phyloP scores from a whole-genome alignment of 345 rosid species.

The Murraya paniculata region DNA sequence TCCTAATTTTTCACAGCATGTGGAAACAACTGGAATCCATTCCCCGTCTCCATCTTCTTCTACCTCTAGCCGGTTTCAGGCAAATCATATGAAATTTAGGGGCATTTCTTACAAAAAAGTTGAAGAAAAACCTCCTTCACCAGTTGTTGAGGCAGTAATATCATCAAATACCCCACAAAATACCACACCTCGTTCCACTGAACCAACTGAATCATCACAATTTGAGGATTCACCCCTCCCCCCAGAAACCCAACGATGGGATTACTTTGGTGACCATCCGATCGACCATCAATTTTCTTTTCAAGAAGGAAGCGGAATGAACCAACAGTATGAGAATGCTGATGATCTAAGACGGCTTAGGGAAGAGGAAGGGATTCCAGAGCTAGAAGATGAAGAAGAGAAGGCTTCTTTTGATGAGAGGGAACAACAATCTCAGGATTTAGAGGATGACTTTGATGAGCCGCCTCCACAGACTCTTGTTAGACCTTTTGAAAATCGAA shows the following conservation, averaged over 20 bases:
- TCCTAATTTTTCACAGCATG: constrained; percentile 54
- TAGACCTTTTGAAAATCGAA: constrained; percentile 71
- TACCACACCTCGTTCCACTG: constrained; percentile 36
- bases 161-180: constrained; percentile 52
- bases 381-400: constrained; percentile 66
- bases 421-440: constrained; percentile 59
- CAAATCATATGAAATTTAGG: constrained; percentile 63
- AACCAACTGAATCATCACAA: constrained; percentile 44
- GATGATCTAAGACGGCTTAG: constrained; percentile 46
- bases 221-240: constrained; percentile 51
- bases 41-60: constrained; percentile 72
- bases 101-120: constrained; percentile 58
- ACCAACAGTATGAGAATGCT: constrained; percentile 35
- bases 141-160: constrained; percentile 42
- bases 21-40: constrained; percentile 38
- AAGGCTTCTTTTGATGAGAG: constrained; percentile 50
- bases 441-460: constrained; percentile 75
- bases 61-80: constrained; percentile 45
- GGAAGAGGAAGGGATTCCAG: constrained; percentile 62
- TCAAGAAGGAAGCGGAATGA: constrained; percentile 42
- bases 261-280: constrained; percentile 75
- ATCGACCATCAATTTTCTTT: constrained; percentile 56
- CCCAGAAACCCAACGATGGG: constrained; percentile 73
- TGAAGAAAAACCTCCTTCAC: constrained; percentile 69
- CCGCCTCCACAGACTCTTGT: constrained; percentile 62